Evolutionary conservation across 345 rosid species (phyloP).

Genomic region (Streptanthus diversifolius): DNA sequence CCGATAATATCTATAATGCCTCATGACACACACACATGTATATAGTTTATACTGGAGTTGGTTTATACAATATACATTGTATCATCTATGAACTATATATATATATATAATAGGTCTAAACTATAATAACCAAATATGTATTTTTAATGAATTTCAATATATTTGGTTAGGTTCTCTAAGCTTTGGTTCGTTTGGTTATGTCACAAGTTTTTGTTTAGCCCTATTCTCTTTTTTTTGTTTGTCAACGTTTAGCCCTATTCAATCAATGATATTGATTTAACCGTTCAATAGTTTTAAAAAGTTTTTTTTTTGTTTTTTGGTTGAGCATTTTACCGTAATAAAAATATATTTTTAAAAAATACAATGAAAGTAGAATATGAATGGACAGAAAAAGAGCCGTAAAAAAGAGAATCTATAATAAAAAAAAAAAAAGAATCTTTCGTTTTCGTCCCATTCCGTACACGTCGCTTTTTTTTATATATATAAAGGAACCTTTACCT

Average conservation of each 20-base stretch:
- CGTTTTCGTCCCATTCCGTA: constrained; percentile 27
- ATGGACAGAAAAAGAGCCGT: constrained; percentile 3
- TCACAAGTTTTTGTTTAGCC: background rate
- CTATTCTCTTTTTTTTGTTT: no score
- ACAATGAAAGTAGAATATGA: background rate
- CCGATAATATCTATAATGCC: background rate
- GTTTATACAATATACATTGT: background rate
- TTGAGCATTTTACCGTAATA: background rate
- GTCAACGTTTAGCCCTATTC: background rate
- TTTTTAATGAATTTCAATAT: no score
- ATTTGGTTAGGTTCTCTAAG: background rate
- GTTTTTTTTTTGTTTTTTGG: no score
- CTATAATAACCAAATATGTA: background rate
- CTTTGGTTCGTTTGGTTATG: background rate
- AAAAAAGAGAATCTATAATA: background rate
- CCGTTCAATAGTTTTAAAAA: background rate
- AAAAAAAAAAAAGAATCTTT: background rate
- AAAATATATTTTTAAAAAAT: background rate
- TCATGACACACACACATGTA: background rate
- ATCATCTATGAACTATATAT: background rate
- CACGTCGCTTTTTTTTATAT: background rate
- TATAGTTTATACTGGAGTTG: background rate
- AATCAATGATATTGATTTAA: background rate
- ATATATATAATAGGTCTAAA: background rate
- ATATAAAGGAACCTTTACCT: no score